A percentile compares a stretch with the other conserved stretches of the same genome.
These are phyloP conservation scores for Nakazawaea ambrosiae DNA, from an alignment of 805 yeast species.

Conservation along the genomic window DNA sequence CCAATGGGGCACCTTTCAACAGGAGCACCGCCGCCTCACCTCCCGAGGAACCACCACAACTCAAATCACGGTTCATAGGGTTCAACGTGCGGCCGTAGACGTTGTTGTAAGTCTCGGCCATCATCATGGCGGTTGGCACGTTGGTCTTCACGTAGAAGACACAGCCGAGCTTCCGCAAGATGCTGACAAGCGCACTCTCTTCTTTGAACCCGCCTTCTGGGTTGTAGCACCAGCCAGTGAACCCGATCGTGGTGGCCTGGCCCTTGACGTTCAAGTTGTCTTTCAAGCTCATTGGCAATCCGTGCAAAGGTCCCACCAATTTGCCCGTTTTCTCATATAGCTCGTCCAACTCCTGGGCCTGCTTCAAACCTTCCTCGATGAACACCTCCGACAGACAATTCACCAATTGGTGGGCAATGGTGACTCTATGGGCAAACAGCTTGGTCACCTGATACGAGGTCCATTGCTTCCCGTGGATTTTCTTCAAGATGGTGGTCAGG, in stretches of 20 bases:
- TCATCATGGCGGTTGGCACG: conserved; percentile 44
- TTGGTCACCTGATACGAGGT: conserved; percentile 37
- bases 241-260: conserved; percentile 42
- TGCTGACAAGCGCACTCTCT: conserved; percentile 32
- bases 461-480: conserved; percentile 23
- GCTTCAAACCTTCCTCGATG: conserved; percentile 49
- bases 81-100: conserved; percentile 40
- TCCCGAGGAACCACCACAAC: conserved; percentile 50
- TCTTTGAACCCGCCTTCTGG: conserved; percentile 25
- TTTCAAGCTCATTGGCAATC: conserved; percentile 44
- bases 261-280: conserved; percentile 42
- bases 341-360: conserved; percentile 50
- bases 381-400: conserved; percentile 38
- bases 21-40: conserved; percentile 46
- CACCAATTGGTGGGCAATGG: conserved; percentile 48
- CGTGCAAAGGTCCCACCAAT: conserved; percentile 57
- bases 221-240: conserved; percentile 33
- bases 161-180: conserved; percentile 41
- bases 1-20: conserved; percentile 38
- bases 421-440: conserved; percentile 55
- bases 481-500: conserved; percentile 13
- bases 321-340: conserved; percentile 38
- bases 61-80: conserved; percentile 34
- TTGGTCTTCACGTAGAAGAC: conserved; percentile 49
- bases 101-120: conserved; percentile 37